Conservation (phyloP, 2,329 filamentous ascomycete genomes). For the Exophiala sp. region DNA sequence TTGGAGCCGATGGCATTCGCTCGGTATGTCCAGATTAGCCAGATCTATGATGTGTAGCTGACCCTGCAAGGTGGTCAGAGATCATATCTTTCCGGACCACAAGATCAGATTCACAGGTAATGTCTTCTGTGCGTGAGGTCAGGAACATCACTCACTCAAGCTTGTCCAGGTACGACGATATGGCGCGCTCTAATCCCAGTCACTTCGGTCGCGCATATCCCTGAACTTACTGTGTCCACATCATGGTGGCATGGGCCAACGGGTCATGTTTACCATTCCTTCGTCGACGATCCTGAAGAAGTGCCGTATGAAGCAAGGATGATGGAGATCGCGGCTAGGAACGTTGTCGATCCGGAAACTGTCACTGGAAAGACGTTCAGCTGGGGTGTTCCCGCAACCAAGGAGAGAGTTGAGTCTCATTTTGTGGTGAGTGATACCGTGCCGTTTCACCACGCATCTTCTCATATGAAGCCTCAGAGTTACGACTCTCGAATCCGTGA, state of each 20-base stretch:
- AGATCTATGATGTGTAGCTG: neutral
- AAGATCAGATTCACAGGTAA: slow-evolving; percentile 44
- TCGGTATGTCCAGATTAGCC: slow-evolving; percentile 15
- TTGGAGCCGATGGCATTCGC: slow-evolving; percentile 34
- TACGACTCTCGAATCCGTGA: slow-evolving; percentile 42
- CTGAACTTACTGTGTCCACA: slow-evolving; percentile 33
- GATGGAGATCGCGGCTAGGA: slow-evolving; percentile 41
- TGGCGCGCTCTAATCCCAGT: slow-evolving; percentile 45
- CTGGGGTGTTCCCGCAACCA: slow-evolving; percentile 27
- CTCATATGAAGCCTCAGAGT: slow-evolving; percentile 30
- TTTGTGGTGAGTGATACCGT: slow-evolving; percentile 31
- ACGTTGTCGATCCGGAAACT: slow-evolving; percentile 31
- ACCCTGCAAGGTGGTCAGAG: slow-evolving; percentile 38
- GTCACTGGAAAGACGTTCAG: slow-evolving; percentile 21
- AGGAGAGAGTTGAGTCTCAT: slow-evolving; percentile 31
- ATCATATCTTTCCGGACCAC: slow-evolving; percentile 43
- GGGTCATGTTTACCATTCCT: slow-evolving; percentile 43
- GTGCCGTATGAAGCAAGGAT: slow-evolving; percentile 28
- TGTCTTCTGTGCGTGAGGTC: slow-evolving; percentile 12
- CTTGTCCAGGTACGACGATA: slow-evolving; percentile 44
- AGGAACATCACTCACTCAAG: slow-evolving; percentile 23
- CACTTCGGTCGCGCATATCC: slow-evolving; percentile 34
- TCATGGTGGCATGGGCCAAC: slow-evolving; percentile 46
- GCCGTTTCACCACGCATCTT: neutral
- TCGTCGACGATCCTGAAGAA: slow-evolving; percentile 35